These are phyloP conservation scores for Trametes gibbosa DNA, from an alignment of 768 basidiomycete species.

Conservation along the genomic window DNA sequence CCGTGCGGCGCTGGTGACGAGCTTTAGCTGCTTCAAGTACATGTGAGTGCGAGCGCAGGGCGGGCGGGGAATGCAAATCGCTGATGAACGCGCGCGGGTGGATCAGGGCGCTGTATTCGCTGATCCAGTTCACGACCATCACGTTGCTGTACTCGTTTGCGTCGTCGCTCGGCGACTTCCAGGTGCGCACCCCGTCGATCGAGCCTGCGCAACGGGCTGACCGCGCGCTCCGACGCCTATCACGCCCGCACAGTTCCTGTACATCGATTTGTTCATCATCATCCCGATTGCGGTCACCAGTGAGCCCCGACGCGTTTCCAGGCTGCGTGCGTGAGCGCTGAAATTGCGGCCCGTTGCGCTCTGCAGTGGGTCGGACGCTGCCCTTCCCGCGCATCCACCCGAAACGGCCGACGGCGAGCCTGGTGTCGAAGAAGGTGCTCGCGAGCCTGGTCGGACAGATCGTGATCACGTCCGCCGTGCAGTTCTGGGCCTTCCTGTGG, in stretches of 20 bases:
- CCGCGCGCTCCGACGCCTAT: constrained; percentile 1
- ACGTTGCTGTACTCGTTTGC: constrained; percentile 95
- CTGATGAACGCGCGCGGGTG: neutral
- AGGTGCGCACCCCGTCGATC: constrained; percentile 49
- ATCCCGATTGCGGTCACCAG: constrained; percentile 96
- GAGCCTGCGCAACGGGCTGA: no score
- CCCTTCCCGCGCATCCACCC: constrained; percentile 85
- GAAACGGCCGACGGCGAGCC: constrained; percentile 90
- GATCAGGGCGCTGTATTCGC: constrained; percentile 90
- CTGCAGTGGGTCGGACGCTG: constrained; percentile 88
- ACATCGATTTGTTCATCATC: constrained; percentile 97
- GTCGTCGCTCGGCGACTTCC: constrained; percentile 93
- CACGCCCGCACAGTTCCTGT: constrained; percentile 66
- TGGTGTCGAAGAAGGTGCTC: constrained; percentile 94
- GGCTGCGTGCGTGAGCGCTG: neutral
- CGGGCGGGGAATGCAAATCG: neutral
- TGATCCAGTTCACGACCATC: constrained; percentile 99
- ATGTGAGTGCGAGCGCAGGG: constrained; percentile 61
- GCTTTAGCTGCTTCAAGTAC: constrained; percentile 99
- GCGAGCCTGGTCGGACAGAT: constrained; percentile 93
- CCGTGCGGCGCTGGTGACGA: constrained; percentile 91
- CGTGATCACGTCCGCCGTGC: constrained; percentile 75
- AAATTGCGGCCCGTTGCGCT: no score
- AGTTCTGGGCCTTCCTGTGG: constrained; percentile 89
- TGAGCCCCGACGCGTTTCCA: constrained; percentile 43